Evolutionary conservation across 345 rosid species (phyloP), one percentile per base, ranked within the genome.

Genomic region (Erysimum cheiranthoides): DNA sequence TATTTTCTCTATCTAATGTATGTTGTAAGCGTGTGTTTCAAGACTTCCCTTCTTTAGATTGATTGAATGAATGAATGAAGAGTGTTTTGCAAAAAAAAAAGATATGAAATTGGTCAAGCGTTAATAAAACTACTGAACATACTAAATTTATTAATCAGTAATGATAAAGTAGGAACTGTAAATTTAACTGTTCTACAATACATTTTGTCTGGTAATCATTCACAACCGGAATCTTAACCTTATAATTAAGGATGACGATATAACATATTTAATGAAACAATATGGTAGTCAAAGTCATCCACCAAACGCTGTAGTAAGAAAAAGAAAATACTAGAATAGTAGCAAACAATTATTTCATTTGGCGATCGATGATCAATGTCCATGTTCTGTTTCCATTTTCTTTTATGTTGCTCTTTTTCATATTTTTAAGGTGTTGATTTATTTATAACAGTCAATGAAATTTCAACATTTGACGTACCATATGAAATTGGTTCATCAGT

Each of bases 121-220:
- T 21, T 21, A 21, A 21, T 21, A 21, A 21, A 21, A 21, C 25
- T 21, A 21, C 25, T 21, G 25, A 1, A 21, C 25, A 21, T 21
- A n/a, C n/a, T n/a, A n/a, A n/a, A n/a, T n/a, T n/a, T n/a, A n/a
- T n/a, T n/a, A n/a, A n/a, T n/a, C n/a, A n/a, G n/a, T n/a, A n/a
- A n/a, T n/a, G n/a, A n/a, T n/a, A n/a, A n/a, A n/a, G n/a, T 36
- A 36, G 40, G 4, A 39, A 39, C 1, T 13, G 1, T 10, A 21
- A 21, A 21, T 21, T 21, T 21, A 31, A 31, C 32, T 21, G 25
- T 3, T 31, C 34, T 6, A 32, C 39, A 35, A 6, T 17, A 42
- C 27, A 63, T 63, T 43, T 63, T 40, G 51, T 62, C 67, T 62
- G 39, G 35, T 27, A 38, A 63, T 46, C 39, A 45, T 30, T 42